Evolutionary conservation across 106 monocot genomes (phyloP).

Genomic region (Dioscorea dumetorum): DNA sequence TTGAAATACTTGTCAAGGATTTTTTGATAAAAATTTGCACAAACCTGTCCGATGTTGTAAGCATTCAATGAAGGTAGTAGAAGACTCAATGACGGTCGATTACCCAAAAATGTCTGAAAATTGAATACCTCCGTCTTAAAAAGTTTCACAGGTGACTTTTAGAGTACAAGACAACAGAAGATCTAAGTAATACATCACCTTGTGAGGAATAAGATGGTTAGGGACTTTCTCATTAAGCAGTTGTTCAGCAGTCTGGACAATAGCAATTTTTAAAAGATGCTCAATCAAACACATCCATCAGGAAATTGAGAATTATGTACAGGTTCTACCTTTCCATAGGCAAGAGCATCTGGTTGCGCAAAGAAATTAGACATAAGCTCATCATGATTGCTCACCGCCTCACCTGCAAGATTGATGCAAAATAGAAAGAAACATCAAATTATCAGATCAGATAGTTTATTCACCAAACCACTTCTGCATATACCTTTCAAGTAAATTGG

Average conservation of each 20-base stretch:
- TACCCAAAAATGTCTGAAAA: conserved; percentile 87
- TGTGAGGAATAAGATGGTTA: conserved; percentile 81
- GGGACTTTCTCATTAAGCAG: conserved; percentile 57
- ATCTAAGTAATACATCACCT: conserved; percentile 37
- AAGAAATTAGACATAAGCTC: conserved; percentile 99
- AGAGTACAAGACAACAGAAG: neutral
- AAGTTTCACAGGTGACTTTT: neutral
- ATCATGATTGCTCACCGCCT: conserved; percentile 90
- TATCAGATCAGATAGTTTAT: too few species aligned
- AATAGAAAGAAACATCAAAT: neutral
- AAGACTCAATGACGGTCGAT: conserved; percentile 86
- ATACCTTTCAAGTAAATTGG: conserved; percentile 83
- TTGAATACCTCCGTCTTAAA: neutral
- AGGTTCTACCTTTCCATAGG: conserved; percentile 81
- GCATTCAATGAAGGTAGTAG: conserved; percentile 70
- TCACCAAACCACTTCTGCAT: too few species aligned
- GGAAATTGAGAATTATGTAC: neutral
- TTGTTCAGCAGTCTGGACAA: conserved; percentile 63
- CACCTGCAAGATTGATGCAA: conserved; percentile 39
- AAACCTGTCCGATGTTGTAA: conserved; percentile 89
- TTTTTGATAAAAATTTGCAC: neutral
- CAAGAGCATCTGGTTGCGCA: conserved; percentile 99
- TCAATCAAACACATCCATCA: neutral
- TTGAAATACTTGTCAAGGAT: neutral
- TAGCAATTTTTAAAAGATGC: neutral